Percentiles rank a stretch among this genome's conserved stretches.
Evolutionary conservation across 371 early-diverging fungal species (phyloP).

Genomic region (Neoconidiobolus thromboides): DNA sequence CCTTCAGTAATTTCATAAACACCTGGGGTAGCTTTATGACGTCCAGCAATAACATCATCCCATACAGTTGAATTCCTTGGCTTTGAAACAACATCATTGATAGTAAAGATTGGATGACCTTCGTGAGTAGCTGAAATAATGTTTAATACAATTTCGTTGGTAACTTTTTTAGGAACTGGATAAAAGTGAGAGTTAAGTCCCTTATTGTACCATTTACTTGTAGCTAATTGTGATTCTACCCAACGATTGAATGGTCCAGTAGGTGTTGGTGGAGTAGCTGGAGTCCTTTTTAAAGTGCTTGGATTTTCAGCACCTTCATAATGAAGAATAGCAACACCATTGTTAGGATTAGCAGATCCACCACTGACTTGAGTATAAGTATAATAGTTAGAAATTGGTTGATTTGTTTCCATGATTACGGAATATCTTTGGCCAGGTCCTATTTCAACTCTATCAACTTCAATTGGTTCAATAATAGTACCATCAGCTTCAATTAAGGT

Average conservation of each 20-base stretch:
- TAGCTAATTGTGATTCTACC: background rate
- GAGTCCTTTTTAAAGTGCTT: too few relatives aligned
- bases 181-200: background rate
- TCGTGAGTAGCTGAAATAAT: background rate
- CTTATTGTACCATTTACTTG: background rate
- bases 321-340: background rate
- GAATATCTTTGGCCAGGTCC: constrained; percentile 21
- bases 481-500: constrained; percentile 11
- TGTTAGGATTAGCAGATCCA: background rate
- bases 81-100: background rate
- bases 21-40: background rate
- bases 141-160: background rate
- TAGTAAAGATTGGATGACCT: background rate
- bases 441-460: constrained; percentile 9
- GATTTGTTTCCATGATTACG: constrained; percentile 17
- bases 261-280: background rate
- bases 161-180: background rate
- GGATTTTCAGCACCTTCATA: background rate
- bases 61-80: background rate
- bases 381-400: constrained; percentile 15
- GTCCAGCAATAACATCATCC: background rate
- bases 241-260: background rate
- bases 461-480: constrained; percentile 1
- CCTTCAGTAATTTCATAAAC: background rate
- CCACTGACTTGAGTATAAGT: constrained; percentile 4